Evolutionary conservation across 2,329 filamentous ascomycete species (phyloP).

Genomic region (Magnaporthales sp.): DNA sequence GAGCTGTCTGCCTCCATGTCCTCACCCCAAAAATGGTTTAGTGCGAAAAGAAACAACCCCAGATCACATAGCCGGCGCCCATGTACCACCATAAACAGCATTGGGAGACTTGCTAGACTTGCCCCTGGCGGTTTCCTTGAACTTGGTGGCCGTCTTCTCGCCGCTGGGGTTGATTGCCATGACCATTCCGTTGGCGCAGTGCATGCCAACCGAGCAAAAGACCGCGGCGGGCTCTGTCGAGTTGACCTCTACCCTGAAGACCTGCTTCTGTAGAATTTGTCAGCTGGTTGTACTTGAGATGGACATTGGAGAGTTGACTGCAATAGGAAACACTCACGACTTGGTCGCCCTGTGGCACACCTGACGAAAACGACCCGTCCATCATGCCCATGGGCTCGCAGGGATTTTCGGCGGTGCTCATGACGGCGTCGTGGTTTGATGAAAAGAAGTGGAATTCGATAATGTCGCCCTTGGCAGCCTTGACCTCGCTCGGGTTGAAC

Average conservation of each 20-base stretch:
- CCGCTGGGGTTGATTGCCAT: constrained; percentile 10
- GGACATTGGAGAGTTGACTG: neutral
- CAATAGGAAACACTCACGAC: neutral
- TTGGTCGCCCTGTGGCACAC: neutral
- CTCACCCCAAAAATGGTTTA: neutral
- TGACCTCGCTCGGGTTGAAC: constrained; percentile 34
- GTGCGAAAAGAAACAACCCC: neutral
- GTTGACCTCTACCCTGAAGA: constrained; percentile 11
- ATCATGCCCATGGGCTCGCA: constrained; percentile 29
- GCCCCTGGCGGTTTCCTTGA: constrained; percentile 7
- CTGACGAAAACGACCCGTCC: constrained; percentile 6
- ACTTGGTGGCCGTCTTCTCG: constrained; percentile 5
- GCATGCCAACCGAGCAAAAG: constrained; percentile 12
- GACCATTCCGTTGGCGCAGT: constrained; percentile 13
- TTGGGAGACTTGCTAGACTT: constrained; percentile 6
- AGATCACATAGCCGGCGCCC: too few relatives aligned
- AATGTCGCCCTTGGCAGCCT: constrained; percentile 29
- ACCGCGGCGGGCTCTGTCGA: constrained; percentile 9
- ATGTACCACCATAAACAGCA: constrained; percentile 7
- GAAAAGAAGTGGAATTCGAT: constrained; percentile 46
- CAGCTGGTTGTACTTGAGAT: too few relatives aligned
- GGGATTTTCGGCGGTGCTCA: constrained; percentile 37
- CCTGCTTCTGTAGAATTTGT: constrained; percentile 3
- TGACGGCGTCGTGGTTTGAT: constrained; percentile 39
- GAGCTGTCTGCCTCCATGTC: neutral